Base-by-base conservation (phyloP, 306 rosid genomes). In the Glycine tomentella region DNA sequence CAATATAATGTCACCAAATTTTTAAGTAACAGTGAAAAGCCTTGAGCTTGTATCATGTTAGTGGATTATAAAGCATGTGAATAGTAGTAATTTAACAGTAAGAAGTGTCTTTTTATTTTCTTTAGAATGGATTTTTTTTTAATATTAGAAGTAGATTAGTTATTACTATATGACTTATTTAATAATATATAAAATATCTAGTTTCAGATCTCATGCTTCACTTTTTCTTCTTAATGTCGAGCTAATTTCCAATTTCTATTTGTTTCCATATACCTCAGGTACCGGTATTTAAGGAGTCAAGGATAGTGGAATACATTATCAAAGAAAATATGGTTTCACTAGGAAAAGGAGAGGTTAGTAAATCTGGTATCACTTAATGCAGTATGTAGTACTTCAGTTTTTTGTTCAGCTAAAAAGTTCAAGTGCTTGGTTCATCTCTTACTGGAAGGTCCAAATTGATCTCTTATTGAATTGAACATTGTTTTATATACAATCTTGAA, bases 231-330 rank as follows among this genome's bases (percentile, higher is more conserved):
- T 45, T n/a, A 64, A 76, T 77, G 72, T 56, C 53, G 46, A 14
- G 25, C 72, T 25, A 66, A 67, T 77, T 62, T 12, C 4, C 7
- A 50, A 65, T 53, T 61, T 58, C 44, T 75, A 70, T 61, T 69
- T 17, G 8, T 69, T 40, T 69, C 42, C 81, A 31, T 82, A 33
- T 70, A 33, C 48, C 67, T 70, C 79, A 94, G n/a, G n/a, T n/a
- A n/a, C n/a, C n/a, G 96, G 53, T 92, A 77, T 94, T 94, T 59
- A 82, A 84, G 51, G 96, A 92, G 88, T 92, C 97, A 74, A 89
- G 86, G 88, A 94, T 94, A 86, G 91, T 86, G 75, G 94, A 91
- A 74, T 94, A 88, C 89, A 83, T 10, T 67, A 38, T 94, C 57
- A 17, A 87, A 81, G 98, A 94, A 86, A 77, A 86, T 56, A 61